Conservation (phyloP, 1,284 basidiomycete species). For the Cryptococcus sp. region DNA sequence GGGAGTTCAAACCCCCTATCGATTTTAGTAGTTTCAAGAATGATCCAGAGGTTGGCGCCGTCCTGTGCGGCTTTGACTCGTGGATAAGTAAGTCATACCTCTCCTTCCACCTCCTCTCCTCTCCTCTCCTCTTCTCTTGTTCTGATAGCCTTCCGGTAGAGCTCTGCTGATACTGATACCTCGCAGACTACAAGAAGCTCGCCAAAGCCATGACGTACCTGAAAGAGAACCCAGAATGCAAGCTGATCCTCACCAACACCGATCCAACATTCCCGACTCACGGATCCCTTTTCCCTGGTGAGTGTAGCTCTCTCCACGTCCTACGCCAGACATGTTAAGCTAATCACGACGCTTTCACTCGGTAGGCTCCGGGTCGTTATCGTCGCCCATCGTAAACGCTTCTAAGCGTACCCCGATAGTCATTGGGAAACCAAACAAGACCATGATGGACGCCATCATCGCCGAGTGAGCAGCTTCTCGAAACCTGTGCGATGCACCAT, state of each 20-base stretch:
- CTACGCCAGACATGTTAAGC: not conserved
- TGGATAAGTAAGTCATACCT: slow-evolving; percentile 44
- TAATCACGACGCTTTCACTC: not conserved
- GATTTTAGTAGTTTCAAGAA: slow-evolving; percentile 67
- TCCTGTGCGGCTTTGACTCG: slow-evolving; percentile 78
- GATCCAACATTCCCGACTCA: slow-evolving; percentile 86
- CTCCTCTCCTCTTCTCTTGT: not conserved
- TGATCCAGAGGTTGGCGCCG: slow-evolving; percentile 83
- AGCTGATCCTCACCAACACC: slow-evolving; percentile 90
- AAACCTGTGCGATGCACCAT: not conserved
- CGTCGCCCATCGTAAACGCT: slow-evolving; percentile 76
- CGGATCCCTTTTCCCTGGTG: slow-evolving; percentile 77
- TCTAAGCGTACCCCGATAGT: slow-evolving; percentile 67
- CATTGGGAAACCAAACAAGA: slow-evolving; percentile 88
- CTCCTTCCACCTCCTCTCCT: too few relatives aligned
- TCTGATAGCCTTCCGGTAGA: not conserved
- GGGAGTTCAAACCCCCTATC: slow-evolving; percentile 70
- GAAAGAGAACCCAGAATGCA: slow-evolving; percentile 71
- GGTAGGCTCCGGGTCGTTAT: slow-evolving; percentile 70
- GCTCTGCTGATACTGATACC: not conserved
- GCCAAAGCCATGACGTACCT: slow-evolving; percentile 93
- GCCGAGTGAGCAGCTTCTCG: slow-evolving; percentile 68
- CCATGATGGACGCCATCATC: slow-evolving; percentile 93
- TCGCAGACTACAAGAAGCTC: slow-evolving; percentile 82
- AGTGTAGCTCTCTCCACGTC: slow-evolving; percentile 4